These are phyloP conservation scores for Cercospora zeae-maydis DNA, from an alignment of 2,329 filamentous ascomycete species.

Conservation along the genomic window DNA sequence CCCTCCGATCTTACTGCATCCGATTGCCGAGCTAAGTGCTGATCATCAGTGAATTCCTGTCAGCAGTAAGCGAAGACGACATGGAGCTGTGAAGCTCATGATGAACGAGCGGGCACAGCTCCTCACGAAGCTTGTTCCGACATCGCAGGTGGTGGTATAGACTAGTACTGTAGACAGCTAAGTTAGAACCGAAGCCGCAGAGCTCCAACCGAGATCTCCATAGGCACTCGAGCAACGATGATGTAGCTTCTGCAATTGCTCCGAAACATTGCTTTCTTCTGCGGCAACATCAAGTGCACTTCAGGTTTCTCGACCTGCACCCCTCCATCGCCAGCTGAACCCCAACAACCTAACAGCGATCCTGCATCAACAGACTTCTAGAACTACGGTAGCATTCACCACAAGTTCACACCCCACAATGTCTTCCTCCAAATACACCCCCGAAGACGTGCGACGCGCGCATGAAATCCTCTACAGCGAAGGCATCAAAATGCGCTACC, in stretches of 20 bases:
- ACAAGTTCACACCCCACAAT: constrained; percentile 16
- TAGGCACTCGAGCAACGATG: constrained; percentile 3
- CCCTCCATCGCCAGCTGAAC: neutral
- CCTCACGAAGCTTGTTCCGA: constrained; percentile 2
- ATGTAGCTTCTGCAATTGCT: neutral
- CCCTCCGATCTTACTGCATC: neutral
- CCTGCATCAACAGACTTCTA: no score
- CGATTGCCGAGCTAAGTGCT: neutral
- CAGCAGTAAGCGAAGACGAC: neutral
- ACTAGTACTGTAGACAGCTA: no score
- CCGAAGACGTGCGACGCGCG: constrained; percentile 35
- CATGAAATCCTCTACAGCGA: constrained; percentile 59
- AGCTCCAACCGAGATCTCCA: neutral
- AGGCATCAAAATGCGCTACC: constrained; percentile 58
- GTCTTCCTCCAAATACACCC: constrained; percentile 22
- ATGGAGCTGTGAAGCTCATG: neutral
- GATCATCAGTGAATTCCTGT: neutral
- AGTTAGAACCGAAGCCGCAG: neutral
- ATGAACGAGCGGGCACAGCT: constrained; percentile 7
- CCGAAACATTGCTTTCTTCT: neutral
- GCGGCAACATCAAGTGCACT: neutral
- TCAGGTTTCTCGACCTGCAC: neutral
- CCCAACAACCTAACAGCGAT: no score
- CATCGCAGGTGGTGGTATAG: constrained; percentile 6
- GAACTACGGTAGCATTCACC: no score